Evolutionary conservation across 2,329 filamentous ascomycete genomes (phyloP).

Genomic region (Fusarium nanum): DNA sequence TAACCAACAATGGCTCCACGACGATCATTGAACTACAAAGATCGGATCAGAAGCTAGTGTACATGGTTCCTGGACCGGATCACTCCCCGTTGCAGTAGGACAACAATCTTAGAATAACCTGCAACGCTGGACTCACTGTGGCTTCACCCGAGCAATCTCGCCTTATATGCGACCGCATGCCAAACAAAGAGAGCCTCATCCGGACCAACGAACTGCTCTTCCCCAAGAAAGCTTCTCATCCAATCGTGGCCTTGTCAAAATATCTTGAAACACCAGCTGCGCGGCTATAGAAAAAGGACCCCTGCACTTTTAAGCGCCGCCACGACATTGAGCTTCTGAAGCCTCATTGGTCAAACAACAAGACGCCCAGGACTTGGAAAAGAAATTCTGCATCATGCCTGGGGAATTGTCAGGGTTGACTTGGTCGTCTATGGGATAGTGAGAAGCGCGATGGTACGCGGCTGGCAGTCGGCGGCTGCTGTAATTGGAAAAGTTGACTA

Average conservation of each 20-base stretch:
- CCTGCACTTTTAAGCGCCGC: constrained; percentile 39
- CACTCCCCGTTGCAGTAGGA: constrained; percentile 21
- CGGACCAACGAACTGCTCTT: constrained; percentile 23
- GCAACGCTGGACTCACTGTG: constrained; percentile 20
- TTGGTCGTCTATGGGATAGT: constrained; percentile 6
- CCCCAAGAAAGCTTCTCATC: constrained; percentile 19
- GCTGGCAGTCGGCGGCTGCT: constrained; percentile 44
- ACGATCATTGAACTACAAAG: constrained; percentile 18
- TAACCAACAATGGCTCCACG: constrained; percentile 8
- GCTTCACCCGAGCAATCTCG: constrained; percentile 43
- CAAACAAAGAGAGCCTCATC: constrained; percentile 41
- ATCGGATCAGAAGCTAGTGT: constrained; percentile 7
- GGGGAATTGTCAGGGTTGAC: constrained; percentile 9
- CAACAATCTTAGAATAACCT: constrained; percentile 23
- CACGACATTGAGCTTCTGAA: constrained; percentile 14
- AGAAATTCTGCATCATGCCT: constrained; percentile 24
- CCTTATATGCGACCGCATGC: constrained; percentile 45
- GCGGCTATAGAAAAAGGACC: constrained; percentile 32
- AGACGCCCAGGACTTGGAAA: constrained; percentile 11
- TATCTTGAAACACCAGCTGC: constrained; percentile 32
- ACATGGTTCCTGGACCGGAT: constrained; percentile 10
- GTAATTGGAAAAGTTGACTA: constrained; percentile 42
- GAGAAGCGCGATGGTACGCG: constrained; percentile 34
- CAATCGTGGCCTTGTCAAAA: constrained; percentile 37
- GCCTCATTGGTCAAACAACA: constrained; percentile 21